Percentiles rank a stretch among this genome's conserved stretches.
Conservation (phyloP, 192 early-diverging fungal genomes). For the Coemansia sp. region DNA sequence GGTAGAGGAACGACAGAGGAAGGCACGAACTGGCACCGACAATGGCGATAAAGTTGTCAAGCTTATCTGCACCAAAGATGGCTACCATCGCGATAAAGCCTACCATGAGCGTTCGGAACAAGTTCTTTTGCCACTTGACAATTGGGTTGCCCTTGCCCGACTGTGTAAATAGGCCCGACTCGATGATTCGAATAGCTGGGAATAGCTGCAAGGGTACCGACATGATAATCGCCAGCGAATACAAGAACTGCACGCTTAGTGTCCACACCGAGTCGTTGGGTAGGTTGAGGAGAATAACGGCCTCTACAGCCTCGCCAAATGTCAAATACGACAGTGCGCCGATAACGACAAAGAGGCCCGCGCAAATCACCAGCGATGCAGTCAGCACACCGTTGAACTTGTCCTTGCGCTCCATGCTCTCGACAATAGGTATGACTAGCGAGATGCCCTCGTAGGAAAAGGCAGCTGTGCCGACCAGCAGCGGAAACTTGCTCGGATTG, state of each 20-base stretch:
- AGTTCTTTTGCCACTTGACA: constrained; percentile 90
- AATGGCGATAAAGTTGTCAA: constrained; percentile 83
- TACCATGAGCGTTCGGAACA: constrained; percentile 72
- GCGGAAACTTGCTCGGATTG: constrained; percentile 79
- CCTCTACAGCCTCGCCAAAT: constrained; percentile 82
- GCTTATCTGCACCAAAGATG: constrained; percentile 72
- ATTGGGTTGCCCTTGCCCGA: constrained; percentile 77
- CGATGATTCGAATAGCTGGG: constrained; percentile 92
- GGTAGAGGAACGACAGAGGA: constrained; percentile 83
- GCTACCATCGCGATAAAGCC: constrained; percentile 72
- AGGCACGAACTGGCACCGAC: constrained; percentile 79
- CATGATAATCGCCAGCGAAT: constrained; percentile 91
- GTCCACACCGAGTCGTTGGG: constrained; percentile 69
- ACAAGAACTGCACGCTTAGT: constrained; percentile 76
- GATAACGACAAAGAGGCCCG: constrained; percentile 76
- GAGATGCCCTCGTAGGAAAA: constrained; percentile 92
- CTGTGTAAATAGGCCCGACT: constrained; percentile 80
- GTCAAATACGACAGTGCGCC: constrained; percentile 85
- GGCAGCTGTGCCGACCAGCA: constrained; percentile 95
- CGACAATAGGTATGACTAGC: constrained; percentile 72
- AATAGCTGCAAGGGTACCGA: constrained; percentile 93
- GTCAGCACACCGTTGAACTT: constrained; percentile 85
- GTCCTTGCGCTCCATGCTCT: constrained; percentile 89
- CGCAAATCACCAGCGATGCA: constrained; percentile 76
- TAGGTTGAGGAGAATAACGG: constrained; percentile 88